A percentile compares a stretch with the other conserved stretches of the same genome.
These are phyloP conservation scores for Creolimax fragrantissima DNA, from an alignment of 78 protist genomes.

Conservation along the genomic window DNA sequence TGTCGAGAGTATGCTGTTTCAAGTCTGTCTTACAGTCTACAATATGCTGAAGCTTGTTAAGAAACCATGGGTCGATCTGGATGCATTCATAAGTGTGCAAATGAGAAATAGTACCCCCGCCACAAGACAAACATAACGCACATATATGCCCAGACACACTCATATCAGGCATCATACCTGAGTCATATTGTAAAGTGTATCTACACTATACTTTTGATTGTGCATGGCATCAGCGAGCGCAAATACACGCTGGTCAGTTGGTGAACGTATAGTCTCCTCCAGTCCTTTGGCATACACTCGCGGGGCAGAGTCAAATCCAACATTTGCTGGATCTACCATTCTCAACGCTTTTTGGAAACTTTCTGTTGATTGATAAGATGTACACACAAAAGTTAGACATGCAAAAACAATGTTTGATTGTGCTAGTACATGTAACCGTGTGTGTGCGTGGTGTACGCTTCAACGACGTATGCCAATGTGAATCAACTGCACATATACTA, in stretches of 20 bases:
- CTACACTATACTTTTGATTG: conserved; percentile 47
- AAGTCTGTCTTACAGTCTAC: conserved; percentile 36
- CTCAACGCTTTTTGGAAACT: conserved; percentile 77
- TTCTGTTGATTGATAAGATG: too few species aligned
- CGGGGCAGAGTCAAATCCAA: conserved; percentile 19
- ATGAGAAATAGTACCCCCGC: too few species aligned
- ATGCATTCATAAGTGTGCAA: not conserved
- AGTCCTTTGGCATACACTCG: conserved; percentile 30
- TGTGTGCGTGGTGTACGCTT: too few species aligned
- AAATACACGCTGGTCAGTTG: conserved; percentile 73
- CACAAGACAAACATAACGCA: not conserved
- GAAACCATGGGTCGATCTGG: conserved; percentile 41
- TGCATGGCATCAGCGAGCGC: conserved; percentile 69
- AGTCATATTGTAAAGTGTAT: conserved; percentile 65
- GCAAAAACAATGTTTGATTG: too few species aligned
- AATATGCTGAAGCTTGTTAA: conserved; percentile 67
- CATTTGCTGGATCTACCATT: conserved; percentile 41
- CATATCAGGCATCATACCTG: conserved; percentile 50
- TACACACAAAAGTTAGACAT: too few species aligned
- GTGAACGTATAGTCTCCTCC: conserved; percentile 30
- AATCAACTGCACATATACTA: too few species aligned
- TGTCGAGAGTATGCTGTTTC: not conserved
- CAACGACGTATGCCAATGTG: too few species aligned
- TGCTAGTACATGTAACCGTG: too few species aligned
- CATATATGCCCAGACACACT: not conserved